Conservation (phyloP, 305 asterid species). For the Petunia hybrid region DNA sequence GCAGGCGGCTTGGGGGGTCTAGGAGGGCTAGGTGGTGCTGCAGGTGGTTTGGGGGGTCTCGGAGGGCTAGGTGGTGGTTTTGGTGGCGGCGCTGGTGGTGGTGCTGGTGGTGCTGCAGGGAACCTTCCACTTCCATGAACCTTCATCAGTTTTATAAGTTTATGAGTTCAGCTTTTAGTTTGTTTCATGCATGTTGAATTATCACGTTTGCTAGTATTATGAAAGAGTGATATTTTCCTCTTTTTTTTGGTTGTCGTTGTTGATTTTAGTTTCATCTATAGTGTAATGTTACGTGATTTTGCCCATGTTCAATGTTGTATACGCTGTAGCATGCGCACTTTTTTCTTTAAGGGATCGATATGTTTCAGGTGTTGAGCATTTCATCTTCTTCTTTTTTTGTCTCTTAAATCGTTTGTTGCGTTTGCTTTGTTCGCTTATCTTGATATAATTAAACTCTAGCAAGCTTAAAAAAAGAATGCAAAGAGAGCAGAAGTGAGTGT, state of each 20-base stretch:
- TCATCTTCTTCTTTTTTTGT: background rate
- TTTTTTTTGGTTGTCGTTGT: background rate
- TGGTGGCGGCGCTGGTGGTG: conserved; percentile 37
- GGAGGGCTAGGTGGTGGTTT: conserved; percentile 27
- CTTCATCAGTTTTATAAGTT: conserved; percentile 1
- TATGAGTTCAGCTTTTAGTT: background rate
- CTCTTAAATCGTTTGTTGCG: background rate
- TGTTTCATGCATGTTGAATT: conserved; percentile 23
- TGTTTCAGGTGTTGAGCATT: background rate
- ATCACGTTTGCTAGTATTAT: background rate
- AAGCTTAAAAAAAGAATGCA: background rate
- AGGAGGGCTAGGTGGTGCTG: conserved; percentile 37
- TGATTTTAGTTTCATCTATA: conserved; percentile 2
- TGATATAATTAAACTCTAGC: background rate
- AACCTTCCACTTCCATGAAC: conserved; percentile 46
- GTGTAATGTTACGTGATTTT: conserved; percentile 4
- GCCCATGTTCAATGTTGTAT: background rate
- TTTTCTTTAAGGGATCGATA: background rate
- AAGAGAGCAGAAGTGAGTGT: background rate
- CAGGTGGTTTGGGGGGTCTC: conserved; percentile 31
- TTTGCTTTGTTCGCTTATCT: background rate
- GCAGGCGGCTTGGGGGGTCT: conserved; percentile 32
- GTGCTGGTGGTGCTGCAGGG: conserved; percentile 33
- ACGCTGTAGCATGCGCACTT: background rate
- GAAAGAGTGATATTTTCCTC: background rate